These are phyloP conservation scores for Ophiocordyceps robertsii DNA, from an alignment of 2,329 filamentous ascomycete genomes.

Conservation along the genomic window DNA sequence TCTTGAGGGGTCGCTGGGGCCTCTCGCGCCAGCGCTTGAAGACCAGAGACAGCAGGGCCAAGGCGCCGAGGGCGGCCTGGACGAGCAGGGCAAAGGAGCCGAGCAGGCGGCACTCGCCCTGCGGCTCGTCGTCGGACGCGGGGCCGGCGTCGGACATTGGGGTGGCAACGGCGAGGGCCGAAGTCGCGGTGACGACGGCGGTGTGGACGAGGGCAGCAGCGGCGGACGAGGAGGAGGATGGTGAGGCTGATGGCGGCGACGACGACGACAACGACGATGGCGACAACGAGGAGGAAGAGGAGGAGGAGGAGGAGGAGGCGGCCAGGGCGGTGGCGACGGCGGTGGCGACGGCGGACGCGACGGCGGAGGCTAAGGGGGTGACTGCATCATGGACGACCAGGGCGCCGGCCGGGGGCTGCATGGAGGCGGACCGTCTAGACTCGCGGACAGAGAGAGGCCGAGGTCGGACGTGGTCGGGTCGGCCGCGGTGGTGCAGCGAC, in stretches of 20 bases:
- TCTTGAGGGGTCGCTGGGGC: conserved; percentile 82
- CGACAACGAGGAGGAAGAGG: neutral
- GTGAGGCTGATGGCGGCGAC: neutral
- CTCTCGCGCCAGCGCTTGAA: conserved; percentile 89
- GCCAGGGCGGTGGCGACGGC: neutral
- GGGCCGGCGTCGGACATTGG: conserved; percentile 13
- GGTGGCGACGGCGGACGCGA: neutral
- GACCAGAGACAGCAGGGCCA: conserved; percentile 77
- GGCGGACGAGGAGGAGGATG: neutral
- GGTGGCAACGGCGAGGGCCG: conserved; percentile 11
- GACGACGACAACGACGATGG: neutral
- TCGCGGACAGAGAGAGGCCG: neutral
- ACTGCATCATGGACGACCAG: conserved; percentile 1
- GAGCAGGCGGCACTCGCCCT: conserved; percentile 73
- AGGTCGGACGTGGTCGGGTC: neutral
- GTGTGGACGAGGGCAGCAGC: neutral
- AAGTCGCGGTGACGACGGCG: conserved; percentile 5
- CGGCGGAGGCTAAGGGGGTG: conserved; percentile 2
- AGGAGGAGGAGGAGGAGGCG: neutral
- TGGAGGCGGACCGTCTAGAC: neutral
- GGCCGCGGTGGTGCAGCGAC: neutral
- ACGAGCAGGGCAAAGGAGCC: conserved; percentile 86
- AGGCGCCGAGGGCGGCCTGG: conserved; percentile 69
- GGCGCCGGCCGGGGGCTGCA: conserved; percentile 1
- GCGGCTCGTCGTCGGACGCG: conserved; percentile 27